Evolutionary conservation across 1,284 basidiomycete genomes (phyloP), one percentile per base, ranked within the genome.

Genomic region (Inonotus obliquus): DNA sequence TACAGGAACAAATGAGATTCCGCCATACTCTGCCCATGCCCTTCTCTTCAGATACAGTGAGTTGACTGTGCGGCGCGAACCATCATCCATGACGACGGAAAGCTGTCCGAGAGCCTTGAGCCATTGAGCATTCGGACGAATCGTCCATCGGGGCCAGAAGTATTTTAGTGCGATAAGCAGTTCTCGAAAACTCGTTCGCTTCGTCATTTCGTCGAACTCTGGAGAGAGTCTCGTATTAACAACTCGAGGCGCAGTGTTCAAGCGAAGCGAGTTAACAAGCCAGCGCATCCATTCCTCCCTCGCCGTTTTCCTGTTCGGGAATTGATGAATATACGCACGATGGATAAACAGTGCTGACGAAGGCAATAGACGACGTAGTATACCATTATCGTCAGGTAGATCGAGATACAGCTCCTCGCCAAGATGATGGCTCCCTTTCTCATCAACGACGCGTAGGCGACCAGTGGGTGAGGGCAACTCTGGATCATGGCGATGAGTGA

Each of bases 1-100:
- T 35, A 67, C 64, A 9, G 66, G 64, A n/a, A 67, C 51, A 19
- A 56, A 65, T 1, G 64, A 63, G 21, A 67, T 51, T 13, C 59
- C 60, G 5, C 39, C 7, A 14, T 29, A 47, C 6, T 44, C 32
- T 1, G 37, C 23, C 2, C 25, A 3, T 11, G 29, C n/a, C 1
- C 49, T 27, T 14, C 49, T 25, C 49, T 51, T 51, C 25, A 51
- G n/a, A 27, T 2, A 51, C 23, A 23, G 25, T 1, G 49, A 51
- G n/a, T 29, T 27, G 13, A 51, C 13, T 1, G 13, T 32, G 49
- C 23, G 29, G 6, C 11, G 4, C 0, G 3, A 2, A 29, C 27
- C 27, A 51, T 51, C 27, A 3, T 32, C 49, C 27, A 4, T 6
- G 6, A 2, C 2, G 13, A 51, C 49, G 29, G 27, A 1, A 2